Evolutionary conservation across 768 basidiomycete genomes (phyloP).

Genomic region (Paxillus rubicundulus): DNA sequence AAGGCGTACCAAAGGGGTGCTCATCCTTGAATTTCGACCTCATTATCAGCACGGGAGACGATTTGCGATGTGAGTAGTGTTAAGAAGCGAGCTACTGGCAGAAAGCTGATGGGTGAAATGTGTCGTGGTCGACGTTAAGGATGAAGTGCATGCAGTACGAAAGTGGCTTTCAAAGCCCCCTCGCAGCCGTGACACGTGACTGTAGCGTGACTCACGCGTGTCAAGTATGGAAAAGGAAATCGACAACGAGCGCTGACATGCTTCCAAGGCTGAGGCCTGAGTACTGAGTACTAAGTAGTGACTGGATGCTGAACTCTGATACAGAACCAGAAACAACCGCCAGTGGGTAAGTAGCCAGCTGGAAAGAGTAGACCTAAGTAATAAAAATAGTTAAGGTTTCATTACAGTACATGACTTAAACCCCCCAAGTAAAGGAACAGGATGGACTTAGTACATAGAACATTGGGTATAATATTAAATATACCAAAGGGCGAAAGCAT

Average conservation of each 20-base stretch:
- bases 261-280: too few relatives aligned
- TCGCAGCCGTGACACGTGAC: slow-evolving; percentile 34
- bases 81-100: slow-evolving; percentile 3
- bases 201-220: slow-evolving; percentile 24
- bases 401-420: neutral
- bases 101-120: slow-evolving; percentile 9
- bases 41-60: slow-evolving; percentile 43
- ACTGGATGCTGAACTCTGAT: too few relatives aligned
- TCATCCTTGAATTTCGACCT: slow-evolving; percentile 98
- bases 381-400: neutral
- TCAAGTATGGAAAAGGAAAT: neutral
- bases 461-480: neutral
- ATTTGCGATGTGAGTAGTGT: slow-evolving; percentile 5
- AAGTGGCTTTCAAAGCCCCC: slow-evolving; percentile 31
- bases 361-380: neutral
- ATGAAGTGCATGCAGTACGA: slow-evolving; percentile 19
- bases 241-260: too few relatives aligned
- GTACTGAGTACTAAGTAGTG: too few relatives aligned
- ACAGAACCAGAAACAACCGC: too few relatives aligned
- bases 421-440: neutral
- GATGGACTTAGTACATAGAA: neutral
- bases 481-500: neutral
- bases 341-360: too few relatives aligned
- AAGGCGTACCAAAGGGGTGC: slow-evolving; percentile 85
- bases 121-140: slow-evolving; percentile 27